These are phyloP conservation scores for Adansonia grandidieri DNA, from an alignment of 441 rosid genomes.

Conservation along the genomic window DNA sequence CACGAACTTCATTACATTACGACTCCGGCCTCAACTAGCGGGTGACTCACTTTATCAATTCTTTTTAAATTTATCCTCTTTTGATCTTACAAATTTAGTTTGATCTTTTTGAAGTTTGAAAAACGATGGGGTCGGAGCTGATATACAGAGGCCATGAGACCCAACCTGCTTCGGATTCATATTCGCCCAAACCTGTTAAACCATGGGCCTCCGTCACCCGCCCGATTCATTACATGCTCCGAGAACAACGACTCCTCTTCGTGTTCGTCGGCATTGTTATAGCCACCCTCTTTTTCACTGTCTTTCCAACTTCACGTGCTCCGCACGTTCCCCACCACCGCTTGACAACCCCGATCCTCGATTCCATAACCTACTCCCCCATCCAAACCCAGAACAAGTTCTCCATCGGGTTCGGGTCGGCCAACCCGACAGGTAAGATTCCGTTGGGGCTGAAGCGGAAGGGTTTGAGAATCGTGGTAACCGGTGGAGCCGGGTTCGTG, in stretches of 20 bases:
- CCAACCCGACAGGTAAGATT: conserved; percentile 62
- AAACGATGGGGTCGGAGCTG: conserved; percentile 72
- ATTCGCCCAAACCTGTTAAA: conserved; percentile 82
- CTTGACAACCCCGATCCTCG: conserved; percentile 35
- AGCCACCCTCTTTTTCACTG: conserved; percentile 68
- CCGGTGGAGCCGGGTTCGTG: conserved; percentile 95
- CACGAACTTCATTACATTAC: neutral
- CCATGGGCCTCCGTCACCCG: conserved; percentile 71
- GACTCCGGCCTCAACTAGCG: too few species aligned
- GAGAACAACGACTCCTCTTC: conserved; percentile 80
- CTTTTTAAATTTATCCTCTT: neutral
- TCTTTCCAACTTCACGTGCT: conserved; percentile 41
- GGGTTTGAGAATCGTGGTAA: conserved; percentile 77
- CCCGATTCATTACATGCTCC: conserved; percentile 73
- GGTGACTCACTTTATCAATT: conserved; percentile 23
- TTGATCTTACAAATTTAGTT: conserved; percentile 9
- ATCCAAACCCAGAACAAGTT: conserved; percentile 22
- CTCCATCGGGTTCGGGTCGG: conserved; percentile 39
- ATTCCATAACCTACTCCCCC: conserved; percentile 37
- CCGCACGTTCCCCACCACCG: conserved; percentile 25
- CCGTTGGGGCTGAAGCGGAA: conserved; percentile 80
- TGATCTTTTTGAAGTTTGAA: neutral
- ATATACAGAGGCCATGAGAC: conserved; percentile 80
- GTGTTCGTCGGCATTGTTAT: conserved; percentile 85
- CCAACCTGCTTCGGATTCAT: conserved; percentile 55